phyloP scores from a whole-genome alignment of 331 rosid genomes.

The Malus hybrid region DNA sequence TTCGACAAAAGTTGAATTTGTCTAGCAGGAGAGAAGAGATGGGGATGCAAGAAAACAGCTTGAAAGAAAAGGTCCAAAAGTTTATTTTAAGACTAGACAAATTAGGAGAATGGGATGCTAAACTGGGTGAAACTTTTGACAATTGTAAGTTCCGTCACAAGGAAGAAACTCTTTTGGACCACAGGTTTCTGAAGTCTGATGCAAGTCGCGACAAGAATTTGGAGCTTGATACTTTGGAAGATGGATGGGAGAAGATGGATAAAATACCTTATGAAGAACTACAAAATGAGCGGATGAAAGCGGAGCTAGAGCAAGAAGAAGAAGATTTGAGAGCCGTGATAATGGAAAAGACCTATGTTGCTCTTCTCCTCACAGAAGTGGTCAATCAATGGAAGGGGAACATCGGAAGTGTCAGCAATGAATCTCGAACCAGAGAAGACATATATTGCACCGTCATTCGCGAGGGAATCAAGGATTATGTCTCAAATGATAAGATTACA shows the following conservation, averaged over 20 bases:
- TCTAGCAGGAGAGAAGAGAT: slow-evolving; percentile 27
- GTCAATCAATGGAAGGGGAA: slow-evolving; percentile 36
- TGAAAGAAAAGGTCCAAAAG: slow-evolving; percentile 34
- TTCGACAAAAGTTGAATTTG: slow-evolving; percentile 25
- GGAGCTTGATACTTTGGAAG: slow-evolving; percentile 19
- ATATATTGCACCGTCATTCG: slow-evolving; percentile 22
- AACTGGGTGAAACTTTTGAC: slow-evolving; percentile 7
- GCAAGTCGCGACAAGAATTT: slow-evolving; percentile 5
- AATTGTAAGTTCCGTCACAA: neutral
- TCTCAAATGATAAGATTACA: slow-evolving; percentile 11
- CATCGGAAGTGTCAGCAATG: slow-evolving; percentile 21
- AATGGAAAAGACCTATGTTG: slow-evolving; percentile 16
- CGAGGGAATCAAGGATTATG: slow-evolving; percentile 25
- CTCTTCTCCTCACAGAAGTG: slow-evolving; percentile 25
- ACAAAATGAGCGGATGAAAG: slow-evolving; percentile 11
- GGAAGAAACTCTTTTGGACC: slow-evolving; percentile 10
- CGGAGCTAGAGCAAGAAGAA: slow-evolving; percentile 26
- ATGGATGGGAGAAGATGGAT: slow-evolving; percentile 30
- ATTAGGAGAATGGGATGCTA: slow-evolving; percentile 30
- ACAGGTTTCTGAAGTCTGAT: slow-evolving; percentile 4
- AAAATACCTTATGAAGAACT: slow-evolving; percentile 10
- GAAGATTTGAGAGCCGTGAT: slow-evolving; percentile 9
- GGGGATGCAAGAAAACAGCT: neutral
- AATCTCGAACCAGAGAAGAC: slow-evolving; percentile 42
- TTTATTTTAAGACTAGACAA: slow-evolving; percentile 35